Conservation (phyloP, 2,329 filamentous ascomycete species). For the Phoma sp. region DNA sequence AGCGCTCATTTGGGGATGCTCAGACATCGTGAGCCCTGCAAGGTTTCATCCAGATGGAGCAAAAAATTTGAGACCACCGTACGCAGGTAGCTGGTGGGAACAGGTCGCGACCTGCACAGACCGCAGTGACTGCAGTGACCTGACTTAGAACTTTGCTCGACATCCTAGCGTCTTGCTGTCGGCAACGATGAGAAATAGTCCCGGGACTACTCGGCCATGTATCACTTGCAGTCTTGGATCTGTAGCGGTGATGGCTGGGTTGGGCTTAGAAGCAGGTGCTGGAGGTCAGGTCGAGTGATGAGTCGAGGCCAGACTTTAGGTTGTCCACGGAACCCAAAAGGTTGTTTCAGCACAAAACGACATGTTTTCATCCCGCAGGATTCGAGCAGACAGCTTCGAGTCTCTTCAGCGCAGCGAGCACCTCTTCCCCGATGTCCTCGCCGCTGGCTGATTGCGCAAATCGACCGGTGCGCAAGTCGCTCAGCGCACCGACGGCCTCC, state of each 20-base stretch:
- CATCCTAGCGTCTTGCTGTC: too few relatives aligned
- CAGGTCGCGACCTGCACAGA: too few relatives aligned
- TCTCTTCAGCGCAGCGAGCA: conserved; percentile 69
- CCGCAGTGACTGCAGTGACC: too few relatives aligned
- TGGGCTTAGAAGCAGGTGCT: background rate
- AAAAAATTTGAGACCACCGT: too few relatives aligned
- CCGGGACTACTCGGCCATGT: too few relatives aligned
- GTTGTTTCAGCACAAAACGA: background rate
- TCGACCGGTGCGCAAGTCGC: conserved; percentile 81
- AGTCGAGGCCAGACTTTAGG: background rate
- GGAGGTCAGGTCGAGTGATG: background rate
- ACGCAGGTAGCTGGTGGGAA: too few relatives aligned
- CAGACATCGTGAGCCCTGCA: too few relatives aligned
- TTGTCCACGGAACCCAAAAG: background rate
- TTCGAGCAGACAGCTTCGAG: conserved; percentile 66
- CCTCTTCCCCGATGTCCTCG: conserved; percentile 68
- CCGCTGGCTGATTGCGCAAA: conserved; percentile 59
- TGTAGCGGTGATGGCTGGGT: background rate
- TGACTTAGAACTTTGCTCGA: too few relatives aligned
- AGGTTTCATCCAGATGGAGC: too few relatives aligned
- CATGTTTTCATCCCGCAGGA: conserved; percentile 24
- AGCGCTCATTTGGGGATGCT: too few relatives aligned
- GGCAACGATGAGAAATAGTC: too few relatives aligned
- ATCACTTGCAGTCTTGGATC: background rate
- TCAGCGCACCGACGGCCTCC: conserved; percentile 73